These are phyloP conservation scores for Schwanniomyces sp. DNA, from an alignment of 805 yeast species.

Conservation along the genomic window DNA sequence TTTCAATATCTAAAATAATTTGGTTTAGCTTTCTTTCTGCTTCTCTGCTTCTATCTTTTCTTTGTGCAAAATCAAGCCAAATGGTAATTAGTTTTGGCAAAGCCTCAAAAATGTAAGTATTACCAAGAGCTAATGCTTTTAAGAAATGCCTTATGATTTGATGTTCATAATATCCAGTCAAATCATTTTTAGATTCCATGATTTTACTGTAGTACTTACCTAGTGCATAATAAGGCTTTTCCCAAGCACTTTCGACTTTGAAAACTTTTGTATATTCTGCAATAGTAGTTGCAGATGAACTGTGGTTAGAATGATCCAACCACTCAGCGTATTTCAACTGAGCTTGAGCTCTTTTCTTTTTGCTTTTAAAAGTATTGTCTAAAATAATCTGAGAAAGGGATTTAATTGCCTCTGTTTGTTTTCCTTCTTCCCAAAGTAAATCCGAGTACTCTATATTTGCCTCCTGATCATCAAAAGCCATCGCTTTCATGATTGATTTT, in stretches of 20 bases:
- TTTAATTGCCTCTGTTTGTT: slow-evolving; percentile 79
- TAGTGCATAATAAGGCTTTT: slow-evolving; percentile 74
- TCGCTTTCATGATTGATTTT: slow-evolving; percentile 61
- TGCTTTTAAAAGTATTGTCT: slow-evolving; percentile 15
- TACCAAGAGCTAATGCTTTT: slow-evolving; percentile 60
- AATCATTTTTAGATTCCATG: slow-evolving; percentile 60
- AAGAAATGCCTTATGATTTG: slow-evolving; percentile 57
- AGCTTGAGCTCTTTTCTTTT: slow-evolving; percentile 37
- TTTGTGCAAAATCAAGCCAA: slow-evolving; percentile 78
- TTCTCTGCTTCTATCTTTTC: slow-evolving; percentile 20
- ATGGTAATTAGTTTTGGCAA: slow-evolving; percentile 86
- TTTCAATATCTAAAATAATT: slow-evolving; percentile 50
- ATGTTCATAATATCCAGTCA: slow-evolving; percentile 52
- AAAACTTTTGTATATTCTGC: slow-evolving; percentile 65
- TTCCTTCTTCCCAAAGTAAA: slow-evolving; percentile 86
- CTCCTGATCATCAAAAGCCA: slow-evolving; percentile 37
- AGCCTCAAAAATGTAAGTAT: slow-evolving; percentile 73
- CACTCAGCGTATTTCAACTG: slow-evolving; percentile 82
- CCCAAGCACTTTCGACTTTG: slow-evolving; percentile 58
- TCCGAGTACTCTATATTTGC: slow-evolving; percentile 78
- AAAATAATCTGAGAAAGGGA: slow-evolving; percentile 46
- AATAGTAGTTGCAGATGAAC: slow-evolving; percentile 70
- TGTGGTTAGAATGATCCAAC: slow-evolving; percentile 84
- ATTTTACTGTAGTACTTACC: slow-evolving; percentile 80
- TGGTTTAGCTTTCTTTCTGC: slow-evolving; percentile 39